phyloP scores from a whole-genome alignment of 169 alveolate genomes.

The Plasmodium reichenowi region DNA sequence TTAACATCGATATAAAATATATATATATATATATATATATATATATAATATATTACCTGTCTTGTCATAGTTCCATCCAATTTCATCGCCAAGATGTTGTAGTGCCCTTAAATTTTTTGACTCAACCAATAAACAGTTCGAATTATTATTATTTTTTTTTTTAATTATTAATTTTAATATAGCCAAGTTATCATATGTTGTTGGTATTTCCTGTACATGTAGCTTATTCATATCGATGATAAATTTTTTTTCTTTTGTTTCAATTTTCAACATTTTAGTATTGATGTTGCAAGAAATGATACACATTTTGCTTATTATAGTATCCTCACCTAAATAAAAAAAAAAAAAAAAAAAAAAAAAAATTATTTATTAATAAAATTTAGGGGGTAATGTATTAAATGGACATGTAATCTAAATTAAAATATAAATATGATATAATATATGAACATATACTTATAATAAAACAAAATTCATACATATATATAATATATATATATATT shows the following conservation, averaged over 20 bases:
- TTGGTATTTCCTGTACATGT: constrained; percentile 41
- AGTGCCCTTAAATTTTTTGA: constrained; percentile 27
- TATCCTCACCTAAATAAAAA: constrained; percentile 27
- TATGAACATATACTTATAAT: too few species aligned
- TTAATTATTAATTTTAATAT: constrained; percentile 14
- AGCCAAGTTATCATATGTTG: constrained; percentile 2
- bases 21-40: background rate
- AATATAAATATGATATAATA: too few species aligned
- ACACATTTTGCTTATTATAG: constrained; percentile 39
- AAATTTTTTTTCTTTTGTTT: constrained; percentile 30
- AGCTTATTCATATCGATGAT: constrained; percentile 25
- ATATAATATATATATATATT: background rate
- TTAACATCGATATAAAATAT: background rate
- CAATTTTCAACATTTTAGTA: constrained; percentile 14
- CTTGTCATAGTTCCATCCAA: constrained; percentile 30
- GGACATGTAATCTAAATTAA: too few species aligned
- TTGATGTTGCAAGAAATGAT: constrained; percentile 1
- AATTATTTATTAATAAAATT: too few species aligned
- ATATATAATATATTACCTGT: constrained; percentile 12
- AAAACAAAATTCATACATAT: too few species aligned
- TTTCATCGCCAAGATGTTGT: constrained; percentile 58
- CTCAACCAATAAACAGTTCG: constrained; percentile 13
- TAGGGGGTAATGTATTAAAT: too few species aligned
- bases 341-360: background rate
- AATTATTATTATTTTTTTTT: background rate